A percentile compares a stretch with the other conserved stretches of the same genome.
Evolutionary conservation across 306 rosid species (phyloP).

Genomic region (Dalbergia cochinchinensis): DNA sequence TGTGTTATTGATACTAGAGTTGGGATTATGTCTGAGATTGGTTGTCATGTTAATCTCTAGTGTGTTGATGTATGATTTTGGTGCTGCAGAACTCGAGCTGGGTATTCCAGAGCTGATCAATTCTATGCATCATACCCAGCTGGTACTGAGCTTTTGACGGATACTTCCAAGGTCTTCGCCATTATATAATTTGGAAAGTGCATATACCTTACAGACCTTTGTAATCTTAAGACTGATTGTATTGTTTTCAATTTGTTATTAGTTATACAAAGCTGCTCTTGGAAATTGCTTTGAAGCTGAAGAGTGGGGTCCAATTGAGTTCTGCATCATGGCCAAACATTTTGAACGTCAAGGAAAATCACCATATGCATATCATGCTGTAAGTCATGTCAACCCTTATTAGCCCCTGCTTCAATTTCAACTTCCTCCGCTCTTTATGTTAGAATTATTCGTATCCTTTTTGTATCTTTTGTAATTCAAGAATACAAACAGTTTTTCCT

Average conservation of each 20-base stretch:
- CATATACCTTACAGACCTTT: slow-evolving; percentile 20
- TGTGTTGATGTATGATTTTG: slow-evolving; percentile 34
- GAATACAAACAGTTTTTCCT: slow-evolving; percentile 14
- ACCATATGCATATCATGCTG: slow-evolving; percentile 91
- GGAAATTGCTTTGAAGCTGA: slow-evolving; percentile 87
- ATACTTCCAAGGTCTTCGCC: slow-evolving; percentile 70
- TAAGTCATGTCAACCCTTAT: slow-evolving; percentile 50
- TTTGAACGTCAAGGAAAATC: slow-evolving; percentile 91
- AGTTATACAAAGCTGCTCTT: slow-evolving; percentile 95
- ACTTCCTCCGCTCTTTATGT: not conserved
- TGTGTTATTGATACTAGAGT: not conserved
- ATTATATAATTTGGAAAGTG: not conserved
- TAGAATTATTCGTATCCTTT: not conserved
- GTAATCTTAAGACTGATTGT: slow-evolving; percentile 21
- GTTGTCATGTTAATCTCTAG: slow-evolving; percentile 27
- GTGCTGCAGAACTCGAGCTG: slow-evolving; percentile 90
- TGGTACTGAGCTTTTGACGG: slow-evolving; percentile 92
- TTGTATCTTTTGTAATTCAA: slow-evolving; percentile 13
- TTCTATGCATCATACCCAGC: slow-evolving; percentile 95
- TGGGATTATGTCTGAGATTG: slow-evolving; percentile 1
- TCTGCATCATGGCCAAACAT: slow-evolving; percentile 88
- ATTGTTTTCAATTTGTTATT: slow-evolving; percentile 31
- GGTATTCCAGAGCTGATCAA: slow-evolving; percentile 93
- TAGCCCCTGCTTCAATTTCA: not conserved
- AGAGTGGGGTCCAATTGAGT: slow-evolving; percentile 96